Evolutionary conservation across 2,329 filamentous ascomycete genomes (phyloP).

Genomic region (Colletotrichum brevisporum): DNA sequence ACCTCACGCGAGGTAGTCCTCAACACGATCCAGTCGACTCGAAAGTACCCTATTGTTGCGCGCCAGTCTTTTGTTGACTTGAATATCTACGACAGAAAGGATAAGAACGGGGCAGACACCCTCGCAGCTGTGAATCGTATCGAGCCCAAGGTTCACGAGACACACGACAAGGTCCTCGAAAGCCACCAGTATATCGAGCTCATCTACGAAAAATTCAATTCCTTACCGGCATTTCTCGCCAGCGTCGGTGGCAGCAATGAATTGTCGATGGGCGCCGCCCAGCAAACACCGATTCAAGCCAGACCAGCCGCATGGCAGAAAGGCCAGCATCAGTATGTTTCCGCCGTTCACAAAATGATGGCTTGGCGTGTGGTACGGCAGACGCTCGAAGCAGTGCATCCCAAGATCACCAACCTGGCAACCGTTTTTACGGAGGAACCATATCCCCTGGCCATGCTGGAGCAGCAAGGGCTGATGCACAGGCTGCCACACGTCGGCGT

Average conservation of each 20-base stretch:
- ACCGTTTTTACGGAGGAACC: conserved; percentile 20
- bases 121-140: conserved; percentile 68
- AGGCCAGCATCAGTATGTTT: conserved; percentile 26
- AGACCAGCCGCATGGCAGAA: conserved; percentile 4
- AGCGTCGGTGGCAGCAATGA: conserved; percentile 19
- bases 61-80: not conserved
- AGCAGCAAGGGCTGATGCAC: conserved; percentile 23
- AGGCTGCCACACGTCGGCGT: conserved; percentile 10
- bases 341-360: conserved; percentile 37
- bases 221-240: too few species aligned
- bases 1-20: too few species aligned
- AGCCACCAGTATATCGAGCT: not conserved
- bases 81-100: conserved; percentile 61
- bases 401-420: conserved; percentile 29
- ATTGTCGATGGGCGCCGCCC: conserved; percentile 33
- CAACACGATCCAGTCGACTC: too few species aligned
- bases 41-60: too few species aligned
- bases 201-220: not conserved
- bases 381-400: conserved; percentile 25
- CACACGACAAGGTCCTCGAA: conserved; percentile 3
- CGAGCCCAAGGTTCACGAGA: conserved; percentile 68
- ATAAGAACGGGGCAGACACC: conserved; percentile 74
- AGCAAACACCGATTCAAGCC: conserved; percentile 37
- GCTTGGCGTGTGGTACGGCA: conserved; percentile 39
- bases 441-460: conserved; percentile 26